A percentile compares a stretch with the other conserved stretches of the same genome.
Conservation (phyloP, 1,284 basidiomycete species). For the Puccinia horiana region DNA sequence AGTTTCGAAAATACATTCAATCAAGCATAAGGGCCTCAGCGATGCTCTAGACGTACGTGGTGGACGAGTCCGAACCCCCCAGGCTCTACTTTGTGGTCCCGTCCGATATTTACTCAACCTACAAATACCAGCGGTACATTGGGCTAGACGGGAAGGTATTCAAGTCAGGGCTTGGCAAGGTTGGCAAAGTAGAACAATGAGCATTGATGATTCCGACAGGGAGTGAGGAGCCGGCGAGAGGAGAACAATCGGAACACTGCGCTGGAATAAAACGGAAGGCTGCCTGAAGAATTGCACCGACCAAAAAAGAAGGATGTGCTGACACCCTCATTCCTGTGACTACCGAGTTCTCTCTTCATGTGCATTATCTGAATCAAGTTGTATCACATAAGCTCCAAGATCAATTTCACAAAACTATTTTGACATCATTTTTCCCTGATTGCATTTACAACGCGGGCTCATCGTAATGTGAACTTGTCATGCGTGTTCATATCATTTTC, state of each 20-base stretch:
- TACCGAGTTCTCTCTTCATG: too few relatives aligned
- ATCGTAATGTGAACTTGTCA: too few relatives aligned
- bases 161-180: neutral
- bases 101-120: neutral
- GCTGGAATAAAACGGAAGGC: neutral
- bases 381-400: too few relatives aligned
- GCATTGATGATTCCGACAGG: slow-evolving; percentile 14
- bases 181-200: slow-evolving; percentile 24
- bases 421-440: too few relatives aligned
- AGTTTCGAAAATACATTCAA: slow-evolving; percentile 8
- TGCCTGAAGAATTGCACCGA: neutral
- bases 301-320: neutral
- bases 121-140: slow-evolving; percentile 1
- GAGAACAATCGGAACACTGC: neutral
- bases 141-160: neutral
- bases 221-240: neutral
- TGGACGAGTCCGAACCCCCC: neutral
- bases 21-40: slow-evolving; percentile 2
- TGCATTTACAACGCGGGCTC: too few relatives aligned
- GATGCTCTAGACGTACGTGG: slow-evolving; percentile 10
- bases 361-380: too few relatives aligned
- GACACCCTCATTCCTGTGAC: neutral
- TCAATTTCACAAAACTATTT: too few relatives aligned
- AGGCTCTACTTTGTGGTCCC: slow-evolving; percentile 18
- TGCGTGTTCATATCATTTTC: too few relatives aligned